These are phyloP conservation scores for Jaenimonas drosophilae DNA, from an alignment of 208 protist species.

Conservation along the genomic window DNA sequence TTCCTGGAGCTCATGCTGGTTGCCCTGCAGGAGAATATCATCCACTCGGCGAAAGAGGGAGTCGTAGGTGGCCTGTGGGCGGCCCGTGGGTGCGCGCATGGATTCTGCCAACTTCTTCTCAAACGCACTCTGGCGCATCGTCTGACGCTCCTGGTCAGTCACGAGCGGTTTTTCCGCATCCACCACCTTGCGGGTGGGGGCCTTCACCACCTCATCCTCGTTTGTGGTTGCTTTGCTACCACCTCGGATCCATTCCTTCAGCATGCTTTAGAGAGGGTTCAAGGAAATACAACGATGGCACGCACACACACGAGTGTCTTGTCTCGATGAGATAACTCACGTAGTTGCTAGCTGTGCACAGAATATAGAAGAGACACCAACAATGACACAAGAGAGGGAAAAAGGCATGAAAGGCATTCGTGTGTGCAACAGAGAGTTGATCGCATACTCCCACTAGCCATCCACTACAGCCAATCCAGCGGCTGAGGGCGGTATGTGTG, in stretches of 20 bases:
- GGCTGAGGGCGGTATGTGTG: too few relatives aligned
- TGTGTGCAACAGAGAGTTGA: too few relatives aligned
- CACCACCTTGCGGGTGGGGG: slow-evolving; percentile 48
- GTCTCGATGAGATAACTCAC: neutral
- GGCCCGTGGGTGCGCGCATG: slow-evolving; percentile 35
- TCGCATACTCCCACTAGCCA: too few relatives aligned
- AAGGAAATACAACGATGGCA: neutral
- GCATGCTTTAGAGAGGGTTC: slow-evolving; percentile 26
- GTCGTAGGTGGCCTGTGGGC: slow-evolving; percentile 60
- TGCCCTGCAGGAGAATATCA: slow-evolving; percentile 55
- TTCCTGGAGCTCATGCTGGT: slow-evolving; percentile 51
- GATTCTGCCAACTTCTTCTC: slow-evolving; percentile 68
- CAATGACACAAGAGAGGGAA: neutral
- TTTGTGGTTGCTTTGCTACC: slow-evolving; percentile 18
- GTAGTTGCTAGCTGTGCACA: neutral
- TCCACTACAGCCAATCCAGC: too few relatives aligned
- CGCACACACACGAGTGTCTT: neutral
- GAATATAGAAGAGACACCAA: slow-evolving; percentile 2
- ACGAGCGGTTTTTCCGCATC: slow-evolving; percentile 73
- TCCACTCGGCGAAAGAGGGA: slow-evolving; percentile 58
- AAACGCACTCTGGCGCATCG: slow-evolving; percentile 36
- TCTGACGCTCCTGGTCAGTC: slow-evolving; percentile 17
- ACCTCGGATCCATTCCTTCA: slow-evolving; percentile 77
- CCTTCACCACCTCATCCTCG: slow-evolving; percentile 26
- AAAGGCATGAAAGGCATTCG: too few relatives aligned